Conservation (phyloP, 140 eudicot genomes). For the Stevia rebaudiana region DNA sequence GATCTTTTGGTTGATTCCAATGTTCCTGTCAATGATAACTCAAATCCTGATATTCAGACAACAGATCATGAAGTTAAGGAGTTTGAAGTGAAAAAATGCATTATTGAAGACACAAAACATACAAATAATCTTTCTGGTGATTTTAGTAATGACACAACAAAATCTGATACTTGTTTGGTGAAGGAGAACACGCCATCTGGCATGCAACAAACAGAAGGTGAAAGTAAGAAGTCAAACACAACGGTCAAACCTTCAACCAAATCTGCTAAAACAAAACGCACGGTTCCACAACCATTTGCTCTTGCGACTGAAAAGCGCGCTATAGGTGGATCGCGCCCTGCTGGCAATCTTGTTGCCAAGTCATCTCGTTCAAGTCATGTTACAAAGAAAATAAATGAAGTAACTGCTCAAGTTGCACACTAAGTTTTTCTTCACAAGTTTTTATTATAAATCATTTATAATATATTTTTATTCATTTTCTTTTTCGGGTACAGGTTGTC, state of each 20-base stretch:
- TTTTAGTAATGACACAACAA: constrained; percentile 14
- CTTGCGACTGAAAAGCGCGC: constrained; percentile 93
- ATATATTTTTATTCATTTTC: neutral
- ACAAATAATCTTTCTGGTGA: constrained; percentile 22
- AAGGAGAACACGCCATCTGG: constrained; percentile 36
- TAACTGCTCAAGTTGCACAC: constrained; percentile 12
- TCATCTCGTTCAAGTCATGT: constrained; percentile 28
- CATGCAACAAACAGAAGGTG: constrained; percentile 34
- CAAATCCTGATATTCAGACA: constrained; percentile 24
- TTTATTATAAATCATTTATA: neutral
- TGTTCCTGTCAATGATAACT: constrained; percentile 21
- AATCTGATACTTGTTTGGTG: constrained; percentile 28
- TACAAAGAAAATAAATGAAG: constrained; percentile 49
- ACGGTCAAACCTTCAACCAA: constrained; percentile 33
- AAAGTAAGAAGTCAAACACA: constrained; percentile 36
- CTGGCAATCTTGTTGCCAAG: constrained; percentile 33
- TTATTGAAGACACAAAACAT: constrained; percentile 31
- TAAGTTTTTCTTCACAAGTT: neutral
- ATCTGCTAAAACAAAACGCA: constrained; percentile 54
- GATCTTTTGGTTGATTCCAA: constrained; percentile 7
- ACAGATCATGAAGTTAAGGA: constrained; percentile 42
- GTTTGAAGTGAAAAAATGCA: constrained; percentile 51
- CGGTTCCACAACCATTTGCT: constrained; percentile 90
- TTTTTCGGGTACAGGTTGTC: constrained; percentile 36
- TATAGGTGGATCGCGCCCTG: constrained; percentile 43